Percentiles rank a stretch among this genome's conserved stretches.
Evolutionary conservation across 2,329 filamentous ascomycete species (phyloP).

Genomic region (Aspergillus calidoustus): DNA sequence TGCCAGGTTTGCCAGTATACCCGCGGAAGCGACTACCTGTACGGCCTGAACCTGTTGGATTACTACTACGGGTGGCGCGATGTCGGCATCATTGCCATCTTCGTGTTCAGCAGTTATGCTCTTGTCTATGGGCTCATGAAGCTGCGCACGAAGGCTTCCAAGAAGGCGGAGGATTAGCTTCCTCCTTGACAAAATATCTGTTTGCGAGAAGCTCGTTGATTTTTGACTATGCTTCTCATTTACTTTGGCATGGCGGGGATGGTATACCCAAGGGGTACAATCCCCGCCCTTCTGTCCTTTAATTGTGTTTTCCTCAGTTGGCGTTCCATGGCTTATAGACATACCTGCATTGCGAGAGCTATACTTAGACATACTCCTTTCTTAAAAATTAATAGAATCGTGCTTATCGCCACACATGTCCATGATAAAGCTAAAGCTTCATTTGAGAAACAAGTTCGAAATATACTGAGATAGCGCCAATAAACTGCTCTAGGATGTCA

Average conservation of each 20-base stretch:
- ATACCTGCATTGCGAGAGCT: background rate
- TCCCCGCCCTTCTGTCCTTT: background rate
- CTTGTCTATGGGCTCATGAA: constrained; percentile 49
- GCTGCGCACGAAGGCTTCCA: constrained; percentile 40
- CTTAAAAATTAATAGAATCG: background rate
- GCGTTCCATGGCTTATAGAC: background rate
- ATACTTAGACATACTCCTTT: background rate
- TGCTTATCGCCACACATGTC: background rate
- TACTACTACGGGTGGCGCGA: constrained; percentile 71
- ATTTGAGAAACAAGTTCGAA: background rate
- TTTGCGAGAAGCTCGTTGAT: background rate
- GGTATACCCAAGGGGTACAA: background rate
- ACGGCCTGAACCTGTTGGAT: constrained; percentile 61
- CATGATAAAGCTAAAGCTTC: no score
- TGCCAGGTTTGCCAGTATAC: constrained; percentile 68
- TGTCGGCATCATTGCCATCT: constrained; percentile 62
- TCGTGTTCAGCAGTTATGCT: constrained; percentile 59
- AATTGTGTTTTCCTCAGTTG: background rate
- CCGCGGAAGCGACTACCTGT: constrained; percentile 63
- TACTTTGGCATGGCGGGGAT: background rate
- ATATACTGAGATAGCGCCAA: constrained; percentile 4
- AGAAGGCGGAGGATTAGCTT: constrained; percentile 35
- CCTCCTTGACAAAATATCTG: background rate
- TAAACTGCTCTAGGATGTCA: constrained; percentile 4
- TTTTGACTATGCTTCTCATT: background rate